Percentiles rank a stretch among this genome's conserved stretches.
phyloP scores from a whole-genome alignment of 768 basidiomycete species.

The Pholiota conissans region DNA sequence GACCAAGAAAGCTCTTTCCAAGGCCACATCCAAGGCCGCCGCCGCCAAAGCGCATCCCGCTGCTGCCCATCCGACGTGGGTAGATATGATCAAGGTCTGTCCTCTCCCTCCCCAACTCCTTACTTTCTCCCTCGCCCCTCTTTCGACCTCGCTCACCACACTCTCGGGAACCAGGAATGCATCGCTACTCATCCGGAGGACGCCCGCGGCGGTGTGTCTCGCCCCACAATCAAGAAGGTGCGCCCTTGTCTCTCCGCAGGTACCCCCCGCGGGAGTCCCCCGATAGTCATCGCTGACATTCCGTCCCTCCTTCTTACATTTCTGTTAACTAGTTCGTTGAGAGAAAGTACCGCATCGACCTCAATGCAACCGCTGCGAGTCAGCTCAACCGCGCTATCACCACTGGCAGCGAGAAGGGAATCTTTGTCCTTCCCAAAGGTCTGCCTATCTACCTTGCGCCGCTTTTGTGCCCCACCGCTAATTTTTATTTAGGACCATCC shows the following conservation, averaged over 20 bases:
- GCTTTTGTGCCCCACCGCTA: not conserved
- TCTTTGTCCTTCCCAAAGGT: slow-evolving; percentile 54
- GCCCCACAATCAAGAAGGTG: slow-evolving; percentile 81
- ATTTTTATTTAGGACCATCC: slow-evolving; percentile 30
- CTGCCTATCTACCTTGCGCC: slow-evolving; percentile 8
- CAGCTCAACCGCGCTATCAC: slow-evolving; percentile 82
- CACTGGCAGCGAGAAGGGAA: slow-evolving; percentile 46
- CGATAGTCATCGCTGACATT: slow-evolving; percentile 9
- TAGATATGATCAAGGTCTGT: slow-evolving; percentile 79
- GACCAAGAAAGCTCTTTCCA: slow-evolving; percentile 38
- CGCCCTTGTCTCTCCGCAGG: slow-evolving; percentile 7
- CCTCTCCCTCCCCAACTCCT: slow-evolving; percentile 3
- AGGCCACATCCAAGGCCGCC: slow-evolving; percentile 35
- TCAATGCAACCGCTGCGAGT: slow-evolving; percentile 68
- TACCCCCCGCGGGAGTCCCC: slow-evolving; percentile 7
- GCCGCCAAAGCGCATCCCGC: slow-evolving; percentile 32
- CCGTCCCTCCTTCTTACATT: slow-evolving; percentile 11
- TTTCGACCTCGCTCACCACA: slow-evolving; percentile 8
- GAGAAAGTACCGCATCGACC: slow-evolving; percentile 76
- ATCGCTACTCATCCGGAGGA: slow-evolving; percentile 73
- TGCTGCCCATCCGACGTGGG: slow-evolving; percentile 63
- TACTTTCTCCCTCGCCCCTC: slow-evolving; percentile 30
- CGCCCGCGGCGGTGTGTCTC: slow-evolving; percentile 73
- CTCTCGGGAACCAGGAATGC: slow-evolving; percentile 57
- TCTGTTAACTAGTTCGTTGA: slow-evolving; percentile 67